These are phyloP conservation scores for Melastoma malabathricum DNA, from an alignment of 345 rosid genomes.

Conservation along the genomic window DNA sequence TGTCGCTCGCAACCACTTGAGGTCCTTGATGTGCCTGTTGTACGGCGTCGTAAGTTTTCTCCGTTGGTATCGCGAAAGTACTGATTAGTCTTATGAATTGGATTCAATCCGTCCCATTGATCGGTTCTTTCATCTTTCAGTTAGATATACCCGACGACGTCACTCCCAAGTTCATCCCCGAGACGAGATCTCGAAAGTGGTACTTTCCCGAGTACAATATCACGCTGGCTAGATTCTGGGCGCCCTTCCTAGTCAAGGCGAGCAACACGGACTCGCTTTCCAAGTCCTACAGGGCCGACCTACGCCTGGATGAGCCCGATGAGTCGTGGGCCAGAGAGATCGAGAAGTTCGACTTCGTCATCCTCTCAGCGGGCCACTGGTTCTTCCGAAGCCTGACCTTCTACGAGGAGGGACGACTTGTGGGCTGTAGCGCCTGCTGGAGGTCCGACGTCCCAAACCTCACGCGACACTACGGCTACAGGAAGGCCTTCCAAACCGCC, in stretches of 20 bases:
- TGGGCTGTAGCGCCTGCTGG: conserved; percentile 53
- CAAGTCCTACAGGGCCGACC: conserved; percentile 18
- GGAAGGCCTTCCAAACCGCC: too few relatives aligned
- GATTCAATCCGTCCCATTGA: background rate
- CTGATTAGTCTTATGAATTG: conserved; percentile 8
- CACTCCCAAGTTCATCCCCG: conserved; percentile 3
- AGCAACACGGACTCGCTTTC: conserved; percentile 19
- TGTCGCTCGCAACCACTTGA: conserved; percentile 81
- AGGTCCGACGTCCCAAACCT: too few relatives aligned
- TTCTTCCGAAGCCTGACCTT: conserved; percentile 62
- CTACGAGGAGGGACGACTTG: conserved; percentile 31
- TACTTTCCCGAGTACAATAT: conserved; percentile 14
- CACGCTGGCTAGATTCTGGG: conserved; percentile 29
- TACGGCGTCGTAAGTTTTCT: conserved; percentile 51
- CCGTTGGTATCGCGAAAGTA: too few relatives aligned
- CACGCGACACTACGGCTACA: conserved; percentile 36
- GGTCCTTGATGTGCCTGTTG: conserved; percentile 72
- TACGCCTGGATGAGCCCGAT: conserved; percentile 37
- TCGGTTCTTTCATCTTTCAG: conserved; percentile 13
- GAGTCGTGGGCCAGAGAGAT: conserved; percentile 29
- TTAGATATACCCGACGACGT: conserved; percentile 22
- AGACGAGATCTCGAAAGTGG: conserved; percentile 10
- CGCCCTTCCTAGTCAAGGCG: conserved; percentile 27
- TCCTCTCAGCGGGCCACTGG: conserved; percentile 69
- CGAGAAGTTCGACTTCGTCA: conserved; percentile 28